Conservation (phyloP, 805 yeast genomes). For the Candida gorgasii region DNA sequence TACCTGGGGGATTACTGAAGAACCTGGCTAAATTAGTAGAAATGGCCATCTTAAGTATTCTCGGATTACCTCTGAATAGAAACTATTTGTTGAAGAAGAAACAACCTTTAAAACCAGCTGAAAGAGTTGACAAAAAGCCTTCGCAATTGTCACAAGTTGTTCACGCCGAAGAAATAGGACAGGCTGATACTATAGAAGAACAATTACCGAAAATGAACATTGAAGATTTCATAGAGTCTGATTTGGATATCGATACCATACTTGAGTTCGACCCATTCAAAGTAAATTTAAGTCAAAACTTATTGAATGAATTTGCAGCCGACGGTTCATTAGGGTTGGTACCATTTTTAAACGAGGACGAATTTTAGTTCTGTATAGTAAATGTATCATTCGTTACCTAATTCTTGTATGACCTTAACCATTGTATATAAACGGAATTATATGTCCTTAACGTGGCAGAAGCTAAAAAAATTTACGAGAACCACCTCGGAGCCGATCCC, state of each 20-base stretch:
- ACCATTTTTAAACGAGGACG: conserved; percentile 49
- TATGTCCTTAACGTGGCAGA: too few relatives aligned
- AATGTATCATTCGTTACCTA: neutral
- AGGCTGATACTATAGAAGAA: neutral
- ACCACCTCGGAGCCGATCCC: neutral
- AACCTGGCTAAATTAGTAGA: conserved; percentile 60
- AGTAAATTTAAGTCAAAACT: conserved; percentile 28
- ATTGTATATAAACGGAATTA: too few relatives aligned
- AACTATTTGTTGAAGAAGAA: conserved; percentile 16
- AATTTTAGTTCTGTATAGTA: neutral
- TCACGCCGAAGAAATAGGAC: neutral
- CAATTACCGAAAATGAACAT: neutral
- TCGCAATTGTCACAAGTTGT: conserved; percentile 4
- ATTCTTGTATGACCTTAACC: too few relatives aligned
- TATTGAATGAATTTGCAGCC: conserved; percentile 63
- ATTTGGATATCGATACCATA: conserved; percentile 22
- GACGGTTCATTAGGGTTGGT: conserved; percentile 81
- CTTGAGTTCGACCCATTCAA: conserved; percentile 43
- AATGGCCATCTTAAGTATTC: conserved; percentile 57
- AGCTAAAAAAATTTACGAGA: too few relatives aligned
- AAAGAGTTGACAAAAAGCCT: conserved; percentile 24
- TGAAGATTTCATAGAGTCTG: conserved; percentile 7
- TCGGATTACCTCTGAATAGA: conserved; percentile 49
- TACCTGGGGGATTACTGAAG: conserved; percentile 63
- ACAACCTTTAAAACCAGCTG: conserved; percentile 20